Conservation (phyloP, 208 protist genomes). For the Borovskyia barvae region DNA sequence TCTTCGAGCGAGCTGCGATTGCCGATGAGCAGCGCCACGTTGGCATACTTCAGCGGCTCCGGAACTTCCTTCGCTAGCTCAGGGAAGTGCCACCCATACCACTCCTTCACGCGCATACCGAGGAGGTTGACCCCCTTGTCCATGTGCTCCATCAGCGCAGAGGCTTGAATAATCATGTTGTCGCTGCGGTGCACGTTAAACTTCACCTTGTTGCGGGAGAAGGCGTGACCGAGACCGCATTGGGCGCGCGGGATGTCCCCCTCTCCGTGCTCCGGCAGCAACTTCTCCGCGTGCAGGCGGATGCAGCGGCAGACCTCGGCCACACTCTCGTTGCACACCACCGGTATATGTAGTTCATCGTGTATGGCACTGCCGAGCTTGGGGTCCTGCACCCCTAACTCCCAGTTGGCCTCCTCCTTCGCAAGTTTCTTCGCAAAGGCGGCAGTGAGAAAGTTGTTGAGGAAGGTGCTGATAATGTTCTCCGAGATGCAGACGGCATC, state of each 20-base stretch:
- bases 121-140: conserved; percentile 99
- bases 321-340: conserved; percentile 89
- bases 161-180: conserved; percentile 99
- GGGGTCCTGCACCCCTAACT: conserved; percentile 95
- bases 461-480: conserved; percentile 87
- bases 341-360: conserved; percentile 80
- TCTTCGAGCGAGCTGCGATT: conserved; percentile 75
- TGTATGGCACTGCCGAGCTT: conserved; percentile 96
- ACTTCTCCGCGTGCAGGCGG: conserved; percentile 94
- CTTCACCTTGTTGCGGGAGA: conserved; percentile 98
- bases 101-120: conserved; percentile 98
- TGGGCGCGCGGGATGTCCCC: conserved; percentile 96
- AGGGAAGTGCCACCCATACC: conserved; percentile 99
- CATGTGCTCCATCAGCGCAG: conserved; percentile 97
- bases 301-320: conserved; percentile 94
- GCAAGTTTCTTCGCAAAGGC: conserved; percentile 93
- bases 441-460: conserved; percentile 94
- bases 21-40: conserved; percentile 88
- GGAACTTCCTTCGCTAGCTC: conserved; percentile 97
- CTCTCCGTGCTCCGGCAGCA: conserved; percentile 92
- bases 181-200: conserved; percentile 99
- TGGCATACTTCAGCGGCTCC: conserved; percentile 96
- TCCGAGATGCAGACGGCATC: conserved; percentile 97
- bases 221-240: conserved; percentile 98
- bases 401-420: conserved; percentile 73